Conservation (phyloP, 1,284 basidiomycete species). For the Boletus semigastroideus region DNA sequence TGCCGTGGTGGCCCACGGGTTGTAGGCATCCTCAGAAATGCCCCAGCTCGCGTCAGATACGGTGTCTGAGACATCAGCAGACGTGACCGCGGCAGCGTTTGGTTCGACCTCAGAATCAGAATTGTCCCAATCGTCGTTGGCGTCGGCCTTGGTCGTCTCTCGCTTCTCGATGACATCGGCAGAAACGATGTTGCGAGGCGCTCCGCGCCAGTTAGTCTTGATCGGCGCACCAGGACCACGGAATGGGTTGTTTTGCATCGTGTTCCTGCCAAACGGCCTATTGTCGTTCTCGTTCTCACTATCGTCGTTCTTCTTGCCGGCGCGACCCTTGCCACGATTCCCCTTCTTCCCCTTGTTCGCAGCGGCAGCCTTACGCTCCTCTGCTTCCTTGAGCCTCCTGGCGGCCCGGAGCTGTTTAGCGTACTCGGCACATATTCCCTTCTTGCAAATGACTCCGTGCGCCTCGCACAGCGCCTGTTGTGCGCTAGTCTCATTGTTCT, state of each 20-base stretch:
- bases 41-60: conserved; percentile 22
- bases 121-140: conserved; percentile 23
- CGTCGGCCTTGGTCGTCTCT: conserved; percentile 17
- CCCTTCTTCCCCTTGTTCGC: conserved; percentile 25
- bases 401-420: conserved; percentile 33
- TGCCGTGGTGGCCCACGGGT: conserved; percentile 23
- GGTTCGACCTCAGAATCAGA: conserved; percentile 14
- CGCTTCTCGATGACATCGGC: conserved; percentile 26
- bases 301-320: conserved; percentile 12
- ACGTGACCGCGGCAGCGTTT: neutral
- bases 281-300: neutral
- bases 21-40: conserved; percentile 15
- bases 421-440: conserved; percentile 45
- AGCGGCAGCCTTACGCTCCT: conserved; percentile 15
- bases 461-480: conserved; percentile 35
- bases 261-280: neutral
- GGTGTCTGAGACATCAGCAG: conserved; percentile 5
- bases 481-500: conserved; percentile 13
- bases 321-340: conserved; percentile 5
- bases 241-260: conserved; percentile 23
- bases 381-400: conserved; percentile 27
- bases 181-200: conserved; percentile 29
- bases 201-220: conserved; percentile 33
- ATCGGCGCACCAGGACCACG: conserved; percentile 35
- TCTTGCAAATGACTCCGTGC: conserved; percentile 43